Evolutionary conservation across 225 moss, liverwort and hornwort species (phyloP).

Genomic region (Takakia lepidozioides): DNA sequence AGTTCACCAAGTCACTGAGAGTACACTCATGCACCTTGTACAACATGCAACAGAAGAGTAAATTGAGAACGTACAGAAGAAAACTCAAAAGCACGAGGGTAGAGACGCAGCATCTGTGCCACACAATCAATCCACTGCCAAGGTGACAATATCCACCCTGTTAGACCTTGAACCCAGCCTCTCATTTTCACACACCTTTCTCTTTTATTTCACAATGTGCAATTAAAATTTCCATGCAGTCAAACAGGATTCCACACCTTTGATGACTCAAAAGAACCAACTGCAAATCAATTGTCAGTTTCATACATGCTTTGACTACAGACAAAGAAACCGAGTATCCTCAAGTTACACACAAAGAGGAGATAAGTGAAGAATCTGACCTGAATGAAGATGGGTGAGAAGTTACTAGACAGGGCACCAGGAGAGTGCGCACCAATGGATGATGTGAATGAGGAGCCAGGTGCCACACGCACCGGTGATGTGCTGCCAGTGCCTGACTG

Average conservation of each 20-base stretch:
- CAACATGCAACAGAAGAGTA: background rate
- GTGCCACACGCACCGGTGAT: constrained; percentile 50
- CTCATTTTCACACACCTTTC: too few species aligned
- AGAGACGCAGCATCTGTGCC: constrained; percentile 77
- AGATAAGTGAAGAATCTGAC: constrained; percentile 15
- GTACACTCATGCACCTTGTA: too few species aligned
- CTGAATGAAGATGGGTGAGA: constrained; percentile 89
- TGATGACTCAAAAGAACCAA: too few species aligned
- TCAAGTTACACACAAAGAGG: background rate
- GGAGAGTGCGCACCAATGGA: constrained; percentile 28
- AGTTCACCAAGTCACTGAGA: too few species aligned
- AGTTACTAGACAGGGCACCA: constrained; percentile 59
- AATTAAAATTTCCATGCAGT: too few species aligned
- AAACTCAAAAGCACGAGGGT: constrained; percentile 93
- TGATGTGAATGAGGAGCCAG: constrained; percentile 39
- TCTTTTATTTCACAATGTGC: too few species aligned
- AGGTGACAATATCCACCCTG: constrained; percentile 5
- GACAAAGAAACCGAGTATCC: background rate
- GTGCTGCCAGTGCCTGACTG: constrained; percentile 35
- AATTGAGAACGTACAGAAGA: constrained; percentile 38
- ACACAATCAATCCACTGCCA: constrained; percentile 94
- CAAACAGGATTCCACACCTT: too few species aligned
- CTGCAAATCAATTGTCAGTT: background rate
- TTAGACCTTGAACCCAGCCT: too few species aligned
- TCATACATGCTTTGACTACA: background rate